phyloP scores from a whole-genome alignment of 116 monocot species.

The Papilionanthe hybrid region DNA sequence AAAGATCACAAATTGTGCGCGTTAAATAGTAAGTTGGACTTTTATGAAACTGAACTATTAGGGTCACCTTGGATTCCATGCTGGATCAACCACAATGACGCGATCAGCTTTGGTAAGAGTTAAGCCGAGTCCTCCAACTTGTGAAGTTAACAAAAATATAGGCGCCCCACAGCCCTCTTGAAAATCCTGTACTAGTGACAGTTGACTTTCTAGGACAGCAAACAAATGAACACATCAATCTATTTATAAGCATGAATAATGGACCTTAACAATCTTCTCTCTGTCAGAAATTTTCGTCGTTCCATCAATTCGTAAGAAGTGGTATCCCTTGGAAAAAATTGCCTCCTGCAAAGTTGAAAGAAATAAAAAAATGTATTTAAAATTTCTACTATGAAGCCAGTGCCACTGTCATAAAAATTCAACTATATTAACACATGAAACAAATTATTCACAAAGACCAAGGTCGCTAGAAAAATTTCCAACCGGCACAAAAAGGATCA shows the following conservation, averaged over 20 bases:
- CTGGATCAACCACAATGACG: conserved; percentile 97
- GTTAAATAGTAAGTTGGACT: background rate
- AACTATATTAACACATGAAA: background rate
- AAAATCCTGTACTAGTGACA: conserved; percentile 58
- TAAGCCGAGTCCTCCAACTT: conserved; percentile 96
- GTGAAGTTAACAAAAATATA: conserved; percentile 89
- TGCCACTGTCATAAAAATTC: background rate
- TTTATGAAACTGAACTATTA: background rate
- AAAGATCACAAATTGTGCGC: background rate
- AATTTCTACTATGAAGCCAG: background rate
- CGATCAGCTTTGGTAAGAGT: conserved; percentile 96
- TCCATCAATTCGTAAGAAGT: conserved; percentile 88
- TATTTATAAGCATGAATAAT: background rate
- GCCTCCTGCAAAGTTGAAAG: conserved; percentile 50
- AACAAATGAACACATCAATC: background rate
- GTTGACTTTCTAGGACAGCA: background rate
- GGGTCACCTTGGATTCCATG: conserved; percentile 96
- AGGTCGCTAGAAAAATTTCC: background rate
- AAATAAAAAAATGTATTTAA: background rate
- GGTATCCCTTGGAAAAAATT: conserved; percentile 42
- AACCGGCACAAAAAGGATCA: background rate
- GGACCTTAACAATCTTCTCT: conserved; percentile 74
- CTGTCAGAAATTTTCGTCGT: conserved; percentile 90
- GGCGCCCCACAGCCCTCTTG: conserved; percentile 75
- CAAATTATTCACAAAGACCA: background rate